Evolutionary conservation across 1,139 yeast species (phyloP).

Genomic region (Kodamaea anthophila): DNA sequence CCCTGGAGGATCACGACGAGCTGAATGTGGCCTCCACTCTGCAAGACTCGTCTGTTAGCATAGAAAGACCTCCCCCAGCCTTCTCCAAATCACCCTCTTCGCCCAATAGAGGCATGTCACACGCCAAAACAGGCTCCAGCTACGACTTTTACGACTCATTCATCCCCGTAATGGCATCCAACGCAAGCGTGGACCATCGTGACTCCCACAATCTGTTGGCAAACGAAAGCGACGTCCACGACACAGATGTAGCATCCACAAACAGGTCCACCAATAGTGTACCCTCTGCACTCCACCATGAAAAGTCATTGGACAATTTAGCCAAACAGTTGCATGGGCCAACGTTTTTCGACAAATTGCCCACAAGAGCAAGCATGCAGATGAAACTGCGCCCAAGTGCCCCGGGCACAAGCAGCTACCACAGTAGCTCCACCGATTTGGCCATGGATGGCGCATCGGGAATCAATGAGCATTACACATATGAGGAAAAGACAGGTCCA

Average conservation of each 20-base stretch:
- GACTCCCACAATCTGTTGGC: slow-evolving; percentile 3
- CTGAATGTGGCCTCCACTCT: not conserved
- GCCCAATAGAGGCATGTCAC: no score
- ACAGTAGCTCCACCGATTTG: slow-evolving; percentile 22
- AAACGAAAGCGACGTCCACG: slow-evolving; percentile 2
- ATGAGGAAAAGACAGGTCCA: slow-evolving; percentile 11
- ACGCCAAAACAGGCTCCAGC: slow-evolving; percentile 10
- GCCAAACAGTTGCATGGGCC: slow-evolving; percentile 38
- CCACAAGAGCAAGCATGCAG: slow-evolving; percentile 25
- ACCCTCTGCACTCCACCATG: slow-evolving; percentile 6
- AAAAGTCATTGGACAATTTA: slow-evolving; percentile 29
- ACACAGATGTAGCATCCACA: slow-evolving; percentile 6
- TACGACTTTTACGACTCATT: slow-evolving; percentile 41
- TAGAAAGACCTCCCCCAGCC: not conserved
- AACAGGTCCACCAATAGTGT: slow-evolving; percentile 6
- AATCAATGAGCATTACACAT: slow-evolving; percentile 32
- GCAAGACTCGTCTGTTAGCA: not conserved
- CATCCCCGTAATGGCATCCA: slow-evolving; percentile 32
- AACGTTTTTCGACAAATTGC: slow-evolving; percentile 34
- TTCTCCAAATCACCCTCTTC: no score
- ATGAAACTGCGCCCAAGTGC: slow-evolving; percentile 10
- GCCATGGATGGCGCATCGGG: slow-evolving; percentile 20
- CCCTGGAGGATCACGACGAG: not conserved
- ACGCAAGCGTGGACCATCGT: slow-evolving; percentile 4
- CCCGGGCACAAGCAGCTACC: slow-evolving; percentile 8